These are phyloP conservation scores for Suaeda aralocaspica DNA, from an alignment of 148 eudicot species.

Conservation along the genomic window DNA sequence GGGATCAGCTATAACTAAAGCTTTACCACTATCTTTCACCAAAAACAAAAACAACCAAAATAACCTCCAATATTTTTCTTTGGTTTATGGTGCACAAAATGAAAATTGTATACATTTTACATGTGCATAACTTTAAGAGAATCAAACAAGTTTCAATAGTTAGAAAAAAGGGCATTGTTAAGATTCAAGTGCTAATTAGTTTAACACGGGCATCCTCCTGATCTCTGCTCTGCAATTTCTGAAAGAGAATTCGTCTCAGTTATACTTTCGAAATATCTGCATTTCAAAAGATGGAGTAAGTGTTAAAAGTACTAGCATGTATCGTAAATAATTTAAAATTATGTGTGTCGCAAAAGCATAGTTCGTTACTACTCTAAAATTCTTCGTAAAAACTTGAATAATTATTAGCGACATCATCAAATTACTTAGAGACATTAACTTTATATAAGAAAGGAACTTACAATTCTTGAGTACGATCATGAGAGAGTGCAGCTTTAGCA, in stretches of 20 bases:
- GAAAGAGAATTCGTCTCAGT: slow-evolving; percentile 37
- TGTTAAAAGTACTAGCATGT: not conserved
- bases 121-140: not conserved
- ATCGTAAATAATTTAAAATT: too few species aligned
- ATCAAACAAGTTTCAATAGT: not conserved
- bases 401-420: too few species aligned
- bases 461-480: slow-evolving; percentile 34
- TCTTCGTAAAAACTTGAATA: too few species aligned
- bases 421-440: too few species aligned
- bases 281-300: not conserved
- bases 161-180: not conserved
- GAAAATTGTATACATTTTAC: not conserved
- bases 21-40: not conserved
- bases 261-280: slow-evolving; percentile 35
- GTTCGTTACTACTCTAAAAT: too few species aligned
- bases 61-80: too few species aligned
- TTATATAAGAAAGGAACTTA: slow-evolving; percentile 30
- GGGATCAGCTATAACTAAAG: not conserved
- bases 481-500: slow-evolving; percentile 49
- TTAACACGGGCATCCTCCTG: slow-evolving; percentile 42
- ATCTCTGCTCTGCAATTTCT: slow-evolving; percentile 29
- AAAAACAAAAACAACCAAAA: not conserved
- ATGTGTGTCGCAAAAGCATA: not conserved
- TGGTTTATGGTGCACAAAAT: not conserved
- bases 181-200: not conserved